Base-by-base conservation (phyloP, 805 yeast species). In the Ogataea dorogensis region DNA sequence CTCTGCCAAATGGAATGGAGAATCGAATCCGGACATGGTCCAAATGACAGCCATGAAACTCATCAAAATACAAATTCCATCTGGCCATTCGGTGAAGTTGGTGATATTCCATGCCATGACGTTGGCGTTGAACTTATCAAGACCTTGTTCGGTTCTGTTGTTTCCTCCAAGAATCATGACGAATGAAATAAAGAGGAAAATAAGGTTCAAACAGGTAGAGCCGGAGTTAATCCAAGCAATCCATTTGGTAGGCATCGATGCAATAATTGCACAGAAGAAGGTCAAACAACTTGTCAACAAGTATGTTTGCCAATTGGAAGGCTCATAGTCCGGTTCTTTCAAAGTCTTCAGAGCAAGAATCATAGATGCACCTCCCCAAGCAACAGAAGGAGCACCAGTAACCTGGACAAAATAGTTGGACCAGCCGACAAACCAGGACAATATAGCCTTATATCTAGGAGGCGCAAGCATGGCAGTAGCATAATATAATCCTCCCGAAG, bases 1-100 rank as follows among this genome's bases (percentile, higher is more conserved):
- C 58, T 81, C 88, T 12, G 83, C 68, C 43, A 81, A 63, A 51
- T 81, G 86, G 64, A 79, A 80, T 0, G 86, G 82, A 13, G 84
- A 76, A 53, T 81, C 86, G 53, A 77, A 81, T 11, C 86, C 86
- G 36, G 81, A 71, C 85, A 80, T 79, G 29, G 81, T 74, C 81
- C 81, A 76, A 41, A 75, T 73, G 30, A 71, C 78, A 18, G 81
- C 76, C 47, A 75, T 53, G 57, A 76, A 76, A 5, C 75, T 65
- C 67, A 75, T 65, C 40, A 78, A 55, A 53, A 75, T 64, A 18
- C 79, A 70, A 33, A 77, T 65, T 36, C 85, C 85, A 29, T 65
- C 63, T 11, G 82, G 80, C 66, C 72, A 78, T 27, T 75, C 81
- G 11, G 83, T 75, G 45, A 64, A 72, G 56, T 77, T 77, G 30